A percentile compares a stretch with the other conserved stretches of the same genome.
Evolutionary conservation across 1,139 yeast species (phyloP).

Genomic region (Taphrina confusa): DNA sequence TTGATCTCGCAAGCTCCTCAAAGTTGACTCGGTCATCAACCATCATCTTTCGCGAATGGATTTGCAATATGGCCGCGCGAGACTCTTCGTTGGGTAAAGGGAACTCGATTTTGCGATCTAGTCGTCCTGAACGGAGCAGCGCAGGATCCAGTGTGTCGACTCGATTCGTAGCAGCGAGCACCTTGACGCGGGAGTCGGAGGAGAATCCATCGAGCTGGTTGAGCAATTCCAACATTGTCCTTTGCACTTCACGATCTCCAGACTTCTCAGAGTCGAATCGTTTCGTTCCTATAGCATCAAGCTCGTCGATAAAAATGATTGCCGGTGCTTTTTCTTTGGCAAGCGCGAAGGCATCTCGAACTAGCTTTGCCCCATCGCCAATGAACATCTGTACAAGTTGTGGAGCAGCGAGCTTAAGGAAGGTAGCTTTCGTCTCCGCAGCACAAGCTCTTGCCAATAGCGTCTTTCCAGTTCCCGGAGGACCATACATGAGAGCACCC

Average conservation of each 20-base stretch:
- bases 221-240: conserved; percentile 96
- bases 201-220: conserved; percentile 98
- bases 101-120: conserved; percentile 96
- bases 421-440: conserved; percentile 98
- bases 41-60: conserved; percentile 95
- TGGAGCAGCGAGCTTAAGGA: conserved; percentile 94
- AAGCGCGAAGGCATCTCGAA: conserved; percentile 96
- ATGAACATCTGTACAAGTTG: conserved; percentile 98
- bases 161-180: conserved; percentile 96
- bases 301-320: conserved; percentile 92
- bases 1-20: conserved; percentile 96
- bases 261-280: conserved; percentile 96
- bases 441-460: conserved; percentile 98
- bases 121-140: conserved; percentile 90
- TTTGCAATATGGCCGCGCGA: conserved; percentile 86
- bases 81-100: conserved; percentile 97
- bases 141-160: conserved; percentile 98
- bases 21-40: conserved; percentile 92
- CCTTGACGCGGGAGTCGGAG: conserved; percentile 96
- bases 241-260: conserved; percentile 98
- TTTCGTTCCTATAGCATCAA: conserved; percentile 98
- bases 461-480: conserved; percentile 99
- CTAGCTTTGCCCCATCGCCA: conserved; percentile 98
- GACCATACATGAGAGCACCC: conserved; percentile 93
- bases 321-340: conserved; percentile 99